Percentiles rank a stretch among this genome's conserved stretches.
Conservation (phyloP, 371 early-diverging fungal genomes). For the Choanephora cucurbitarum region DNA sequence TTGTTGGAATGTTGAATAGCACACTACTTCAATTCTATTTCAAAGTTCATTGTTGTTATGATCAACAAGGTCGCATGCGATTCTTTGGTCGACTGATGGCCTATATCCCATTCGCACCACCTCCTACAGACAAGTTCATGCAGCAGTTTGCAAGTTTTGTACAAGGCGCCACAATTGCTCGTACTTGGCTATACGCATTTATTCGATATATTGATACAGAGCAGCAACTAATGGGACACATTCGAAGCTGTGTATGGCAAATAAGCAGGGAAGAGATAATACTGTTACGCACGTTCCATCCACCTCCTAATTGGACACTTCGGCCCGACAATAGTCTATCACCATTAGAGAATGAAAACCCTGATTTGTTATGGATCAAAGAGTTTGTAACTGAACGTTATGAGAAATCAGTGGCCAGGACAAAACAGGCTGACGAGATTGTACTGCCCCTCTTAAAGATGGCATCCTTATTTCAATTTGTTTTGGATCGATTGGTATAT, state of each 20-base stretch:
- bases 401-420: not conserved
- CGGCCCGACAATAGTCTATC: conserved; percentile 5
- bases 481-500: conserved; percentile 46
- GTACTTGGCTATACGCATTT: conserved; percentile 27
- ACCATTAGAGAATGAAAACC: not conserved
- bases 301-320: conserved; percentile 1
- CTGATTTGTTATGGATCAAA: conserved; percentile 10
- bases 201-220: conserved; percentile 8
- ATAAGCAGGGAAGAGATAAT: conserved; percentile 13
- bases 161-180: conserved; percentile 14
- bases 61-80: conserved; percentile 64
- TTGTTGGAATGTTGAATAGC: conserved; percentile 60
- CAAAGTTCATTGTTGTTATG: conserved; percentile 56
- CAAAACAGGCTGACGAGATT: not conserved
- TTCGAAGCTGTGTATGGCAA: conserved; percentile 40
- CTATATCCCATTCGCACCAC: conserved; percentile 61
- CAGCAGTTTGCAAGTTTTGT: conserved; percentile 26
- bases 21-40: conserved; percentile 58
- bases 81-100: conserved; percentile 66
- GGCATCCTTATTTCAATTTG: conserved; percentile 40
- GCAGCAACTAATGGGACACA: conserved; percentile 27
- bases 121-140: conserved; percentile 21
- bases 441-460: conserved; percentile 25
- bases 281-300: conserved; percentile 1
- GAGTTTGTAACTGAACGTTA: not conserved